Evolutionary conservation across 2,329 filamentous ascomycete genomes (phyloP).

Genomic region (Calonectria honghensis): DNA sequence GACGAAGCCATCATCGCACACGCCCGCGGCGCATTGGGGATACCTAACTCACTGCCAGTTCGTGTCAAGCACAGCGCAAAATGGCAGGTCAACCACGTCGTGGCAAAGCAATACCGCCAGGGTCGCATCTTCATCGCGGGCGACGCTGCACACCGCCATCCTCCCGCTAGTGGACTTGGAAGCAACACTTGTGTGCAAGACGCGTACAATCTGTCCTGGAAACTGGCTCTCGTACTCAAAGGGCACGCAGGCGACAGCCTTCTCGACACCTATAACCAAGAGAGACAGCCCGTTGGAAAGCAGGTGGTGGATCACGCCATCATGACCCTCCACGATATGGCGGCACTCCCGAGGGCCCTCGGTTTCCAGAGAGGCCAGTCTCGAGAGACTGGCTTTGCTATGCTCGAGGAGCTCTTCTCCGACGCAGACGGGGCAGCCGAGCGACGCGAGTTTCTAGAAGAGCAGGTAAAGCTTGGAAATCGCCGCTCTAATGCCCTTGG

Average conservation of each 20-base stretch:
- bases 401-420: background rate
- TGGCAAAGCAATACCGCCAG: constrained; percentile 13
- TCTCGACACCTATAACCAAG: constrained; percentile 4
- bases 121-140: constrained; percentile 8
- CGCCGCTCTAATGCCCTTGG: background rate
- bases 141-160: constrained; percentile 2
- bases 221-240: background rate
- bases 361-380: constrained; percentile 13
- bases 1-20: constrained; percentile 15
- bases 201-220: constrained; percentile 6
- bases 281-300: constrained; percentile 12
- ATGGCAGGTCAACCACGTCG: constrained; percentile 15
- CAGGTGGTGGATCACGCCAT: constrained; percentile 7
- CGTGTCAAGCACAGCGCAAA: constrained; percentile 13
- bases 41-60: background rate
- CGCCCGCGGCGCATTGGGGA: background rate
- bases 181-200: constrained; percentile 16
- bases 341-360: background rate
- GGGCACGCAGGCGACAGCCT: background rate
- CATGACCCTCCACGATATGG: constrained; percentile 10
- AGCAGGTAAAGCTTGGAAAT: constrained; percentile 5
- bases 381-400: background rate
- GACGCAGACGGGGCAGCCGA: constrained; percentile 2
- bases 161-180: background rate
- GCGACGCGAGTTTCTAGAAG: constrained; percentile 5